These are phyloP conservation scores for Picea engelmannii DNA, from an alignment of 83 land plant genomes.

Conservation along the genomic window DNA sequence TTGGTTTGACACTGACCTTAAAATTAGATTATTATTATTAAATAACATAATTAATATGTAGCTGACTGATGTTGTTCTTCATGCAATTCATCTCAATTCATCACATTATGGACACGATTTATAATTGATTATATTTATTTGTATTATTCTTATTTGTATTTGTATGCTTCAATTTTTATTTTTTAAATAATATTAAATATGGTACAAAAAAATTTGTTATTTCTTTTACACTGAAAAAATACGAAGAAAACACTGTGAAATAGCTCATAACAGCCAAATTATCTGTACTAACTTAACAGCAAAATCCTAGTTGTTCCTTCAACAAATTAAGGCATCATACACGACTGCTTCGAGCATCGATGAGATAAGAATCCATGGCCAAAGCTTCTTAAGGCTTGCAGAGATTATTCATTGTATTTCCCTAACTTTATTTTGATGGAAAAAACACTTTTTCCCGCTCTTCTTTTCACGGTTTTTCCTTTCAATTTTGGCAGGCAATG, in stretches of 20 bases:
- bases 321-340: not conserved
- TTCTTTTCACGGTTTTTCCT: not conserved
- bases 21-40: no score
- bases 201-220: no score
- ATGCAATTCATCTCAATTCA: no score
- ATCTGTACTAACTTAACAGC: not conserved
- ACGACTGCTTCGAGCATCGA: not conserved
- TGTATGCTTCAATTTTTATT: no score
- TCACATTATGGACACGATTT: no score
- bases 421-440: conserved; percentile 1
- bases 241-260: not conserved
- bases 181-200: no score
- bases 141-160: no score
- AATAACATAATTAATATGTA: no score
- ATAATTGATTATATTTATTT: no score
- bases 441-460: conserved; percentile 14
- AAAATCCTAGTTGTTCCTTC: no score
- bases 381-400: not conserved
- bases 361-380: not conserved
- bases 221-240: not conserved
- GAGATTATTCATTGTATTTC: not conserved
- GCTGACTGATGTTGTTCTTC: no score
- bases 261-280: not conserved
- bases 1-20: no score
- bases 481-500: conserved; percentile 17